A percentile compares a stretch with the other conserved stretches of the same genome.
phyloP scores from a whole-genome alignment of 495 filamentous ascomycete species.

The Podospora australis region DNA sequence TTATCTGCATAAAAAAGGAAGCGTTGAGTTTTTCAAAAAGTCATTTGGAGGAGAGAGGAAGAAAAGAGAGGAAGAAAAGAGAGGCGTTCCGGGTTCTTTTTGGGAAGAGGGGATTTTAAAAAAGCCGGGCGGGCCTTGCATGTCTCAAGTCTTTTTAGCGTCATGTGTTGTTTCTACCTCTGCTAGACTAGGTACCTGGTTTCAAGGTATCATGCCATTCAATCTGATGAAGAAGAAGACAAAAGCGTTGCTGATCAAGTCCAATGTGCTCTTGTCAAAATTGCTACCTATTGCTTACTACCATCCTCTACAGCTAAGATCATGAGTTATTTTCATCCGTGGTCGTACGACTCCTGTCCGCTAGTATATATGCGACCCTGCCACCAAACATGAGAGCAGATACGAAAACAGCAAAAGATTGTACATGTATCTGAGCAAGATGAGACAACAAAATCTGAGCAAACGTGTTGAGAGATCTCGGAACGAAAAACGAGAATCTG shows the following conservation, averaged over 20 bases:
- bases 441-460: background rate
- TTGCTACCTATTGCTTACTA: too few relatives aligned
- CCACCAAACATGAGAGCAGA: too few relatives aligned
- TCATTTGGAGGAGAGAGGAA: background rate
- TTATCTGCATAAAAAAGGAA: background rate
- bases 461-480: too few relatives aligned
- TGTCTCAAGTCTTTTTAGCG: background rate
- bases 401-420: background rate
- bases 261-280: too few relatives aligned
- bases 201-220: background rate
- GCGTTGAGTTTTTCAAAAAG: background rate
- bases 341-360: too few relatives aligned
- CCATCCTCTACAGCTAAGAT: too few relatives aligned
- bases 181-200: background rate
- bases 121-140: background rate
- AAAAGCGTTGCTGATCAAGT: background rate
- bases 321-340: too few relatives aligned
- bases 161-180: too few relatives aligned
- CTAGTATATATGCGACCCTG: too few relatives aligned
- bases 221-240: background rate
- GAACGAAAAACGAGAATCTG: background rate
- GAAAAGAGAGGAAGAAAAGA: background rate
- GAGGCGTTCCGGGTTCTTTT: background rate
- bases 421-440: background rate
- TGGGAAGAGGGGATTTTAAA: background rate